phyloP scores from a whole-genome alignment of 2,329 filamentous ascomycete genomes.

The Trichoderma citrinoviride region DNA sequence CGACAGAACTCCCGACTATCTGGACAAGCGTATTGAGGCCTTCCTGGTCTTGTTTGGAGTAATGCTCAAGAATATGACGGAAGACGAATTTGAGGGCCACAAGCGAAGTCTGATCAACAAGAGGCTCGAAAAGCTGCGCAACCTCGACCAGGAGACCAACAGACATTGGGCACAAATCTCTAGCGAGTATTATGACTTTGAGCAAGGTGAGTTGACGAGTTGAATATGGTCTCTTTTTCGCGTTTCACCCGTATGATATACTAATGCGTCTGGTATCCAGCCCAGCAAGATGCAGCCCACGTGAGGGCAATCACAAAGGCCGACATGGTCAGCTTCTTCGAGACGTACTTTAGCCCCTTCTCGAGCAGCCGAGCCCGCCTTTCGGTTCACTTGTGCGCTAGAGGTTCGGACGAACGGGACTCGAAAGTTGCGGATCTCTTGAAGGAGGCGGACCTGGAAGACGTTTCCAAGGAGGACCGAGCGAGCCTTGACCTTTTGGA shows the following conservation, averaged over 20 bases:
- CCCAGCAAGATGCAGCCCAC: slow-evolving; percentile 70
- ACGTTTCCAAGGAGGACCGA: slow-evolving; percentile 42
- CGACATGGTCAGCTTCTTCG: slow-evolving; percentile 78
- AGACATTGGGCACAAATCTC: slow-evolving; percentile 84
- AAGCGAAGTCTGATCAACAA: slow-evolving; percentile 87
- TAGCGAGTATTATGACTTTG: slow-evolving; percentile 85
- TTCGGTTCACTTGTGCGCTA: slow-evolving; percentile 78
- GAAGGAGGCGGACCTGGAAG: slow-evolving; percentile 36
- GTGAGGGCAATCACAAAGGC: slow-evolving; percentile 73
- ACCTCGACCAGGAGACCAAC: slow-evolving; percentile 77
- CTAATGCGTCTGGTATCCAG: slow-evolving; percentile 40
- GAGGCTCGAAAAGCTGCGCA: slow-evolving; percentile 87
- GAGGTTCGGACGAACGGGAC: slow-evolving; percentile 51
- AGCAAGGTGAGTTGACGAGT: slow-evolving; percentile 61
- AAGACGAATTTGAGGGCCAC: slow-evolving; percentile 83
- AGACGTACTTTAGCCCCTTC: slow-evolving; percentile 68
- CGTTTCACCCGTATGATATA: background rate
- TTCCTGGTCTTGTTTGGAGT: slow-evolving; percentile 70
- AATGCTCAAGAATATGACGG: slow-evolving; percentile 70
- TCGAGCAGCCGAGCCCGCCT: slow-evolving; percentile 77
- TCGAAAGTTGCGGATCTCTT: slow-evolving; percentile 44
- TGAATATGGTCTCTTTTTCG: background rate
- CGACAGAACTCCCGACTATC: slow-evolving; percentile 77
- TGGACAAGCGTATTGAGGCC: slow-evolving; percentile 82
- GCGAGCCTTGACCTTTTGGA: slow-evolving; percentile 51